Conservation (phyloP, 768 basidiomycete genomes). For the Solioccasus polychromus region DNA sequence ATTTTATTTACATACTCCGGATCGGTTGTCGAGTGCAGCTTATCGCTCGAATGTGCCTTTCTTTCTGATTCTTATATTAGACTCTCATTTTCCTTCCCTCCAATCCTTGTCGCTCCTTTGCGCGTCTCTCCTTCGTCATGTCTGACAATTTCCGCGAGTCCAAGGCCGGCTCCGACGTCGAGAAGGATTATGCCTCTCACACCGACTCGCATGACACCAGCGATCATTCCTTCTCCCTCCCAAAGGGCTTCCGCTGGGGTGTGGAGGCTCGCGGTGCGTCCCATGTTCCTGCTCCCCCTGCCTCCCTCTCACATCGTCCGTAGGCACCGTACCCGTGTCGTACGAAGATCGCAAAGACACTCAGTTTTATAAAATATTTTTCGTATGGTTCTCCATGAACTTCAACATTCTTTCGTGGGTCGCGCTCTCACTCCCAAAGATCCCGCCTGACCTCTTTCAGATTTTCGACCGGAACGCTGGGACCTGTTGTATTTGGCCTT, state of each 20-base stretch:
- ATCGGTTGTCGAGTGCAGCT: not conserved
- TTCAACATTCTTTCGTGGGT: constrained; percentile 59
- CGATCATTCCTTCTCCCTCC: constrained; percentile 1
- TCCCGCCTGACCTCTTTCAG: constrained; percentile 28
- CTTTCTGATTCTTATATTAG: constrained; percentile 11
- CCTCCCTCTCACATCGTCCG: not conserved
- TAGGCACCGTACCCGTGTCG: constrained; percentile 54
- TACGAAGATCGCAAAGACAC: constrained; percentile 50
- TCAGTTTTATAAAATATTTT: constrained; percentile 64
- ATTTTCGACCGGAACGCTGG: constrained; percentile 67
- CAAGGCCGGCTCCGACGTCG: constrained; percentile 24
- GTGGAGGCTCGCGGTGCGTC: constrained; percentile 30
- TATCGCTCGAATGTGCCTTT: constrained; percentile 3
- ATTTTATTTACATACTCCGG: not conserved
- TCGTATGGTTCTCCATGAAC: constrained; percentile 70
- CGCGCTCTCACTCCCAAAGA: not conserved
- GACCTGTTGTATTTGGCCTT: constrained; percentile 59
- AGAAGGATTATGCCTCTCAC: constrained; percentile 26
- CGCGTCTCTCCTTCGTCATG: constrained; percentile 17
- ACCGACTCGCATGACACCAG: constrained; percentile 9
- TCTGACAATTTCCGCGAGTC: constrained; percentile 19
- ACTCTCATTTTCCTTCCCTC: not conserved
- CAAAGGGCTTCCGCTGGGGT: constrained; percentile 30
- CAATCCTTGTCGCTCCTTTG: constrained; percentile 5
- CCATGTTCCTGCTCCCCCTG: accelerated